Evolutionary conservation across 208 protist genomes (phyloP).

Genomic region (Crithidia acanthocephali): DNA sequence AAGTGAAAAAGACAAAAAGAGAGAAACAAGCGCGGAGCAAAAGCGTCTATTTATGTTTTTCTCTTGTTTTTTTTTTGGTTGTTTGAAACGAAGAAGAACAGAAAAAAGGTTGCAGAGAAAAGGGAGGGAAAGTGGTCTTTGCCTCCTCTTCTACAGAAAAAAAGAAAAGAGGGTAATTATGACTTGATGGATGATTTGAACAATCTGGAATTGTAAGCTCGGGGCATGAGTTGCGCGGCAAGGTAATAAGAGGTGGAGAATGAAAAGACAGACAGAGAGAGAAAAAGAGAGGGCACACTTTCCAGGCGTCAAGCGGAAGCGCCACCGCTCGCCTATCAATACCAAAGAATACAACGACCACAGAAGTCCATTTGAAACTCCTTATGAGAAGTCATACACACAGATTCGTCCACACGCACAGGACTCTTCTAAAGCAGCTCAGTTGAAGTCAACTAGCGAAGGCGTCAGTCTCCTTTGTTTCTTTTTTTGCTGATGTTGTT

Average conservation of each 20-base stretch:
- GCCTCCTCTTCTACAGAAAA: background rate
- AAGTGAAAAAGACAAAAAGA: conserved; percentile 2
- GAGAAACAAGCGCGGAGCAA: background rate
- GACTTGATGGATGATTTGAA: conserved; percentile 19
- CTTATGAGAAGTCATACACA: too few relatives aligned
- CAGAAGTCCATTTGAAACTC: too few relatives aligned
- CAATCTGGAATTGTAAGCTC: conserved; percentile 2
- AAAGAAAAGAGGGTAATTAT: conserved; percentile 2
- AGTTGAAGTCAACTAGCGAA: too few relatives aligned
- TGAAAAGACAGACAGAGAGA: background rate
- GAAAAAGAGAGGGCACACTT: conserved; percentile 11
- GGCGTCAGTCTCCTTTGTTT: too few relatives aligned
- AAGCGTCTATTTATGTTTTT: background rate
- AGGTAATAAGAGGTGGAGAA: background rate
- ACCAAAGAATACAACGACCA: too few relatives aligned
- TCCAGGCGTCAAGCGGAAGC: background rate
- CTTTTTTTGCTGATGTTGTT: too few relatives aligned
- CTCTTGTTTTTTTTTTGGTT: conserved; percentile 3
- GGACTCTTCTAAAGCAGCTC: too few relatives aligned
- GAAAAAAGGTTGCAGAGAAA: conserved; percentile 1
- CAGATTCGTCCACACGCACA: too few relatives aligned
- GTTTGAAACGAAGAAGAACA: background rate
- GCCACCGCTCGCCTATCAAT: too few relatives aligned
- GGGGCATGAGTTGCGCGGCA: too few relatives aligned
- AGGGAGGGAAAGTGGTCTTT: background rate